These are phyloP conservation scores for Fusarium mexicanum DNA, from an alignment of 2,329 filamentous ascomycete genomes.

Conservation along the genomic window DNA sequence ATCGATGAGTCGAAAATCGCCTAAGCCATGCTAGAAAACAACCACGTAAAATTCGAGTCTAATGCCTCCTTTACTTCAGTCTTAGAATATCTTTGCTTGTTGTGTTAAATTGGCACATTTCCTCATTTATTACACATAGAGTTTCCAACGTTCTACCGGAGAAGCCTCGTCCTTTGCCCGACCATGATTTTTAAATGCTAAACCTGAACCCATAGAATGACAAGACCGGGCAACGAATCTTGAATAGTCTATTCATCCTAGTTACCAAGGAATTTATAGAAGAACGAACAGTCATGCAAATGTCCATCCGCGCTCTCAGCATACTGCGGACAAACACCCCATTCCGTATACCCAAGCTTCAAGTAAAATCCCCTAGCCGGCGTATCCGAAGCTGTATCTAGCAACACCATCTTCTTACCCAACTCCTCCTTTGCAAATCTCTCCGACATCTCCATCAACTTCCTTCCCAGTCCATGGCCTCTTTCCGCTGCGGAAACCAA, in stretches of 20 bases:
- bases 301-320: background rate
- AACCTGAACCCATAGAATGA: too few relatives aligned
- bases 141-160: too few relatives aligned
- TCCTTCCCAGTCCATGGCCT: background rate
- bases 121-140: too few relatives aligned
- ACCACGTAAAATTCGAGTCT: too few relatives aligned
- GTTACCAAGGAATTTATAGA: background rate
- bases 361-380: background rate
- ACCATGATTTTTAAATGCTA: too few relatives aligned
- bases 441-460: background rate
- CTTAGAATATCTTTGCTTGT: too few relatives aligned
- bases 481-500: background rate
- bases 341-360: background rate
- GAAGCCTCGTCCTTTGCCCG: too few relatives aligned
- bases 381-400: background rate
- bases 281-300: background rate
- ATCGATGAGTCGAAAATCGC: too few relatives aligned
- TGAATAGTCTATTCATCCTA: background rate
- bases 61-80: too few relatives aligned
- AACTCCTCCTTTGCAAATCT: background rate
- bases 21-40: too few relatives aligned
- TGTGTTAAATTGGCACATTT: too few relatives aligned
- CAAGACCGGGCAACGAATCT: too few relatives aligned
- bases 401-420: background rate
- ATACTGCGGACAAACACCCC: constrained; percentile 1